Base-by-base conservation (phyloP, 1,284 basidiomycete species). In the Leccinum pachyderme region DNA sequence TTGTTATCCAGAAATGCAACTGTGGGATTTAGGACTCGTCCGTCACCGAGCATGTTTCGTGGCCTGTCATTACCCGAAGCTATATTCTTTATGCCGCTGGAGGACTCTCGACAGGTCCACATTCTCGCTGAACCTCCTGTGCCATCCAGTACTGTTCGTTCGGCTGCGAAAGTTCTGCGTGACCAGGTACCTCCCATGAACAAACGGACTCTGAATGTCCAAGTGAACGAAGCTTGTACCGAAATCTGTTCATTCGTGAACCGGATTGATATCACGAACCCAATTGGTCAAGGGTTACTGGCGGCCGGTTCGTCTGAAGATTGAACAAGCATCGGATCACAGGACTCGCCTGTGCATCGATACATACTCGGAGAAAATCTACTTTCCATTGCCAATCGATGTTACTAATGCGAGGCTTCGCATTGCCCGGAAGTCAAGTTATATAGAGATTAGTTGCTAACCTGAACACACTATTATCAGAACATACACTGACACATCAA, bases 361-460 rank as follows among this genome's bases (percentile, higher is more conserved):
- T 44, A 51, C 51, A n/a, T 57, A 67, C 45, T 24, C 39, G 8
- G 56, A 68, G 51, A 49, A 27, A 22, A 29, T 66, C 5, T 1
- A 6, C 8, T 68, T 72, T 27, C 70, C 67, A 15, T 51, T 71
- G 46, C 75, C 76, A 3, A 63, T 81, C 13, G 63, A 72, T 35
- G 63, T 63, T 8, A 52, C 52, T n/a, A 65, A 64, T 18, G 50
- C 64, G 2, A 80, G 70, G 59, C 53, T 78, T 3, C 73, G 78
- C 7, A 63, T 83, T 29, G 81, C 80, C 7, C 74, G 82, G 29
- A 79, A 77, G 58, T 83, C 81, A 4, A 71, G 63, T 22, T 83
- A 78, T 57, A 71, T 83, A 8, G 81, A 84, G 71, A 82, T 82
- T 37, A 13, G 70, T 55, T 31, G 31, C 7, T 35, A 32, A 7